These are phyloP conservation scores for Podaxis rugospora DNA, from an alignment of 768 basidiomycete genomes.

Conservation along the genomic window DNA sequence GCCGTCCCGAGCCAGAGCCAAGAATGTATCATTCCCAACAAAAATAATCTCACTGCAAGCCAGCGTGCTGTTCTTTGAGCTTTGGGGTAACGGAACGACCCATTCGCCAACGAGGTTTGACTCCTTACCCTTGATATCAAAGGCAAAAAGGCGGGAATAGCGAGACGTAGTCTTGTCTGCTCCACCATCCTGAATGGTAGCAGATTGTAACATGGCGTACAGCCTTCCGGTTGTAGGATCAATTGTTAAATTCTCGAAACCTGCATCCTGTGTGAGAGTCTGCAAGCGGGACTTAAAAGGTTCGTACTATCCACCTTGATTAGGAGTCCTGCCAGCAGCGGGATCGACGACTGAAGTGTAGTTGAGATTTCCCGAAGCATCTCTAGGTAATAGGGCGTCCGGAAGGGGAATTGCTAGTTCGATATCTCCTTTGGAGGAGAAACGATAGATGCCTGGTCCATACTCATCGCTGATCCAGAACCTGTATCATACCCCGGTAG, in stretches of 20 bases:
- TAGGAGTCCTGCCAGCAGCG: conserved; percentile 46
- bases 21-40: conserved; percentile 47
- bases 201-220: conserved; percentile 61
- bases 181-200: conserved; percentile 62
- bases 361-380: conserved; percentile 38
- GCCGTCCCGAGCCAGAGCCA: conserved; percentile 56
- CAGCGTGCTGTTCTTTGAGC: conserved; percentile 44
- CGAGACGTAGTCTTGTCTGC: conserved; percentile 39
- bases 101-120: conserved; percentile 51
- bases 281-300: not conserved
- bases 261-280: conserved; percentile 20
- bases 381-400: conserved; percentile 47
- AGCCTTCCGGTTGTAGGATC: conserved; percentile 43
- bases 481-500: conserved; percentile 21
- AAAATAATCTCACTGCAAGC: conserved; percentile 57
- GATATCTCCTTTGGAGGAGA: conserved; percentile 40
- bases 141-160: conserved; percentile 55
- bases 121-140: conserved; percentile 35
- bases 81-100: conserved; percentile 54
- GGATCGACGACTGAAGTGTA: conserved; percentile 50
- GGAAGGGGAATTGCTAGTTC: conserved; percentile 58
- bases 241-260: conserved; percentile 57
- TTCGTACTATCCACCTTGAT: conserved; percentile 38
- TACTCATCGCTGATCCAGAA: conserved; percentile 71
- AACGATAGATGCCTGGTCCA: conserved; percentile 60